Evolutionary conservation across 108 stramenopile genomes (phyloP).

Genomic region (Chaetoceros tenuissimus): DNA sequence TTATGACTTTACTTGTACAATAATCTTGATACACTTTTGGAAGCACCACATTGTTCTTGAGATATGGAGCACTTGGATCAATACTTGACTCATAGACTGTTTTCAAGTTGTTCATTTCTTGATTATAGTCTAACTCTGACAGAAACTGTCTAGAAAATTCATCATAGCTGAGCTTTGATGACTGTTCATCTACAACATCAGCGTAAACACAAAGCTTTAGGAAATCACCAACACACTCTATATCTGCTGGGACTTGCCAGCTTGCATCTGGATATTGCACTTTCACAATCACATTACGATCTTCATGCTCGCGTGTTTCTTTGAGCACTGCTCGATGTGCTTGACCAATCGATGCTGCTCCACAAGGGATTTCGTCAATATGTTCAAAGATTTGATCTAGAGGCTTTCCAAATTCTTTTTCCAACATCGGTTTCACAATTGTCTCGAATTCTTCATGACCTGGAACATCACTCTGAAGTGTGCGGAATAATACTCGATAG

Average conservation of each 20-base stretch:
- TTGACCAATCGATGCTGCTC: conserved; percentile 87
- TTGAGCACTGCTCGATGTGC: conserved; percentile 69
- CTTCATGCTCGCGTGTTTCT: conserved; percentile 2
- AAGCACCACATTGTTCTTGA: conserved; percentile 32
- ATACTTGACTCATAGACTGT: conserved; percentile 45
- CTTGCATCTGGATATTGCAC: conserved; percentile 87
- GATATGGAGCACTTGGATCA: conserved; percentile 52
- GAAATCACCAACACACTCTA: conserved; percentile 64
- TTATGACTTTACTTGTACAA: conserved; percentile 53
- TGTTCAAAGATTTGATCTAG: conserved; percentile 63
- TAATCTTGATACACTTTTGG: conserved; percentile 41
- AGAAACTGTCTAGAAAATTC: conserved; percentile 71
- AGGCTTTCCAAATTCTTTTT: conserved; percentile 40
- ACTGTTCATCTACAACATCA: conserved; percentile 47
- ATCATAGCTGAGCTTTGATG: conserved; percentile 43
- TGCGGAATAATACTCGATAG: conserved; percentile 53
- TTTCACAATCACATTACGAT: conserved; percentile 74
- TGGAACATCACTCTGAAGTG: conserved; percentile 75
- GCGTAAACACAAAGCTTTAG: conserved; percentile 57
- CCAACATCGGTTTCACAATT: conserved; percentile 53
- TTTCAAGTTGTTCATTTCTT: conserved; percentile 45
- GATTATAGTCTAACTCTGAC: conserved; percentile 54
- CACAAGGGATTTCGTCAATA: conserved; percentile 81
- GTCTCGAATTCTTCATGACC: conserved; percentile 53
- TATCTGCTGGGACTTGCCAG: conserved; percentile 77